Conservation (phyloP, 2,329 filamentous ascomycete genomes). For the Pseudopyricularia cyperi region DNA sequence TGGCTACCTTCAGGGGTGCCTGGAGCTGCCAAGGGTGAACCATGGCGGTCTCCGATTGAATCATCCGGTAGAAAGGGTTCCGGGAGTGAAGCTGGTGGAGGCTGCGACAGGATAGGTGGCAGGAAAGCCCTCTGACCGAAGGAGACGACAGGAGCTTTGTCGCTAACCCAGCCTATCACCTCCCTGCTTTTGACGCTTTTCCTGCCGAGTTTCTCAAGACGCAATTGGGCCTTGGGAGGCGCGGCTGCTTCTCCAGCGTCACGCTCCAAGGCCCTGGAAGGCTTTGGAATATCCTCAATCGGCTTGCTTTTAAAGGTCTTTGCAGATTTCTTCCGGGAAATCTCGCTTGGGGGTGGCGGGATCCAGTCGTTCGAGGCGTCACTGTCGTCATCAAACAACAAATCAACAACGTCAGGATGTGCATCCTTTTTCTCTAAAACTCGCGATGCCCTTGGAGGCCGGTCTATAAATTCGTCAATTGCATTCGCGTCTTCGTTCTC, state of each 20-base stretch:
- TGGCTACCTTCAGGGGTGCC: not conserved
- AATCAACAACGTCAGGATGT: not conserved
- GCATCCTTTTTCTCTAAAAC: not conserved
- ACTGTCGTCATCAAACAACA: constrained; percentile 1
- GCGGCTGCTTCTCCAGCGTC: not conserved
- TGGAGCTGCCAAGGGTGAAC: not conserved
- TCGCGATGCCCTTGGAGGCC: not conserved
- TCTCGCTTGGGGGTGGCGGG: not conserved
- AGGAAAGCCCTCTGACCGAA: not conserved
- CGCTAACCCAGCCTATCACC: constrained; percentile 25
- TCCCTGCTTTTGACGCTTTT: constrained; percentile 33
- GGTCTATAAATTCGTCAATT: not conserved
- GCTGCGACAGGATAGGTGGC: not conserved
- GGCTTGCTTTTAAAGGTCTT: not conserved
- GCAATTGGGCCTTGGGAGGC: not conserved
- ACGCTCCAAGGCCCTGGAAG: not conserved
- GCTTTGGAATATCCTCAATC: not conserved
- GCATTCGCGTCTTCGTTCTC: not conserved
- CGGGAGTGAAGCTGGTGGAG: not conserved
- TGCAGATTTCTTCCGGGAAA: not conserved
- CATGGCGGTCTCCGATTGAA: not conserved
- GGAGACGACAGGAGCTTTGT: constrained; percentile 6
- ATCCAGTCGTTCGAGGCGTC: not conserved
- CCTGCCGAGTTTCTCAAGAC: constrained; percentile 23
- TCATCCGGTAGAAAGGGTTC: not conserved